Evolutionary conservation across 192 early-diverging fungal species (phyloP).

Genomic region (Coemansia umbellata): DNA sequence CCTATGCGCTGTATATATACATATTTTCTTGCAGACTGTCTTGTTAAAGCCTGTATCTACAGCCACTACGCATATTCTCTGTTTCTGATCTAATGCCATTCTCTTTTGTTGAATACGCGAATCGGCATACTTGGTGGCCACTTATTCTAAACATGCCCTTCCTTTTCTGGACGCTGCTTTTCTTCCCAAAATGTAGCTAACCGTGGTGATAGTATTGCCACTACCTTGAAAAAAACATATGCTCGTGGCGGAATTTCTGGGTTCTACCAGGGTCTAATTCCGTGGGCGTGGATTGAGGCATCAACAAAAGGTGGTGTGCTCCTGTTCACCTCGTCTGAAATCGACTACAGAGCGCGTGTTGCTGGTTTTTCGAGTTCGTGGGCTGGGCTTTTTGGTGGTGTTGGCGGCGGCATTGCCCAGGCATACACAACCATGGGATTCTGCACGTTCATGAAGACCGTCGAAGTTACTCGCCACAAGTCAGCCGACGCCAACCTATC

Average conservation of each 20-base stretch:
- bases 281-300: constrained; percentile 80
- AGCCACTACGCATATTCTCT: too few relatives aligned
- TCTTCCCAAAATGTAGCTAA: constrained; percentile 63
- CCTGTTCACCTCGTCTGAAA: constrained; percentile 67
- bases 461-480: constrained; percentile 98
- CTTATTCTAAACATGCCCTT: not conserved
- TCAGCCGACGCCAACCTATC: constrained; percentile 61
- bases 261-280: constrained; percentile 93
- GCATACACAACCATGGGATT: constrained; percentile 99
- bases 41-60: too few relatives aligned
- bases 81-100: too few relatives aligned
- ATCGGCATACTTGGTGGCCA: too few relatives aligned
- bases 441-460: constrained; percentile 99
- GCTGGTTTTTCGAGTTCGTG: constrained; percentile 39
- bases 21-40: too few relatives aligned
- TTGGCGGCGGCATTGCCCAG: constrained; percentile 92
- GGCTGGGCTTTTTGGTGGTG: constrained; percentile 90
- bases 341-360: constrained; percentile 59
- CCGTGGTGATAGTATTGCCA: constrained; percentile 74
- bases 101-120: too few relatives aligned
- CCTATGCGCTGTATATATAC: too few relatives aligned
- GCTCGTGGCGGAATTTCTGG: constrained; percentile 82
- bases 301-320: constrained; percentile 77
- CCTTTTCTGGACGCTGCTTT: constrained; percentile 1
- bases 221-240: constrained; percentile 72